Base-by-base conservation (phyloP, 352 stramenopile species). In the Elongisporangium anandrum region DNA sequence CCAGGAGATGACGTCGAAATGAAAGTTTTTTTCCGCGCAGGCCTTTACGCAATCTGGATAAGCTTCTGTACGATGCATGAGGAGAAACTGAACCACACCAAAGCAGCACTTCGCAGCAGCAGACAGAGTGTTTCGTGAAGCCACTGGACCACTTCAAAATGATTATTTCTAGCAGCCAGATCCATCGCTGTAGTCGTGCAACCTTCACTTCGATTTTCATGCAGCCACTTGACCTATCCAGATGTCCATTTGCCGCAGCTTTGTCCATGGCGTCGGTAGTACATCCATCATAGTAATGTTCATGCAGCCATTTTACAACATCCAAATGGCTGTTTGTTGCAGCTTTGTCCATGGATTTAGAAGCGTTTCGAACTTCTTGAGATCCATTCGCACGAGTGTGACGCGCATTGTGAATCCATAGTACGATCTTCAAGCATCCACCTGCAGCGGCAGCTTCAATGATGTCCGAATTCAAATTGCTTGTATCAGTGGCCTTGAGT, bases 191-290 rank as follows among this genome's bases (percentile, higher is more conserved):
- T 67, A 6, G 64, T 61, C 0, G 69, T 72, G 22, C 69, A 77
- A 12, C 55, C 62, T 55, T 61, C 63, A 21, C 54, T 17, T 21
- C 60, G 52, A 52, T 72, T 60, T 4, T 54, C 20, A 34, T 72
- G 68, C 6, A 79, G 65, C 70, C 65, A 75, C 22, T 66, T 66
- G 16, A 79, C 66, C 1, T 38, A 6, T 78, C 59, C 9, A 83
- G 5, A 47, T 78, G 56, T 2, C 69, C 71, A 9, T 70, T 72
- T n/a, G 68, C 72, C 0, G 72, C 76, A 2, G 76, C 73, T 5
- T 70, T 50, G 6, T 76, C 71, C 71, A 86, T 83, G 0, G 73
- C 71, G 9, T 69, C 45, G 21, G 64, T 60, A 2, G 60, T 66
- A 13, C n/a, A n/a, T n/a, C 68, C 66, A 3, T 56, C 64, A 38